Base-by-base conservation (phyloP, 192 early-diverging fungal species). In the Physocladia obscura region DNA sequence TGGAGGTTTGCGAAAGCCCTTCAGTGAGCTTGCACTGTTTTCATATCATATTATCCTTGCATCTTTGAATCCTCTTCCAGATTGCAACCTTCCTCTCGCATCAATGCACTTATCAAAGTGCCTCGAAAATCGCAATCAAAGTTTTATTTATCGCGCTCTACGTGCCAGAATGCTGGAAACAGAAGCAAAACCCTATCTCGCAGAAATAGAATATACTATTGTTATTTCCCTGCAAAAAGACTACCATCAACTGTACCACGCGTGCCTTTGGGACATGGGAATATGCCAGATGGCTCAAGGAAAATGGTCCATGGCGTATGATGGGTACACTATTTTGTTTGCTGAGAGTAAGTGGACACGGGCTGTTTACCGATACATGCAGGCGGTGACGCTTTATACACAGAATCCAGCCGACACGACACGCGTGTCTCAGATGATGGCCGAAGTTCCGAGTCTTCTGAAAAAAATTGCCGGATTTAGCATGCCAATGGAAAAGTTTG, bases 261-360 rank as follows among this genome's bases (percentile, higher is more conserved):
- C 92, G 34, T 90, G 88, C 62, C 87, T 88, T 49, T 95, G 92
- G 91, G 94, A 94, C 67, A 75, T 90, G 27, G 84, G 88, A 8
- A 72, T 90, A 36, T 86, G 83, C 65, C 78, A 83, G 40, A 86
- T 89, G 76, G 77, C 88, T 38, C 68, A 89, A 29, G 75, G 74
- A 0, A 75, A 89, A 40, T 94, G 88, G 81, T 61, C 76, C 21
- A 78, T 75, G 5, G 90, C 90, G 0, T 76, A 75, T 29, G 73
- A 84, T 6, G 86, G 84, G 22, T 91, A 87, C 67, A 80, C 78
- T 8, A 85, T 80, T 1, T 73, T 96, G 40, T 79, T 80, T 51
- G 84, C 81, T 54, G 92, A 96, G 60, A 93, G 88, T 70, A 87
- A 89, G 55, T 96, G 94, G 94, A 89, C 90, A 57, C 89, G 89